Percentiles rank a stretch among this genome's conserved stretches.
Conservation (phyloP, 2,329 filamentous ascomycete genomes). For the Aureobasidium sp. region DNA sequence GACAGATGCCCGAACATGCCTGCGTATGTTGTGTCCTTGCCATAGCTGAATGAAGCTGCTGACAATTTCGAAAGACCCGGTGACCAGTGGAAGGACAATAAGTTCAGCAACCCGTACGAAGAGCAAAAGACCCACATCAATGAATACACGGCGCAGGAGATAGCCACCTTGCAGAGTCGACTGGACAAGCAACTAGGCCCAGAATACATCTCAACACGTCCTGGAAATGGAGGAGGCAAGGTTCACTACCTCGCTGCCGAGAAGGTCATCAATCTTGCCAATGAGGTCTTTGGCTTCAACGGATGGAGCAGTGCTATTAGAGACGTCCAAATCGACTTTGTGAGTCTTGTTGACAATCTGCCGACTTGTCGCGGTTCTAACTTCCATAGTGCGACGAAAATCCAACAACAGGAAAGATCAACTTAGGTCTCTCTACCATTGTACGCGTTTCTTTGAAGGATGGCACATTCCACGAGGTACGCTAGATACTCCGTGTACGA, state of each 20-base stretch:
- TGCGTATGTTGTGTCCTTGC: conserved; percentile 15
- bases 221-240: conserved; percentile 74
- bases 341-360: conserved; percentile 30
- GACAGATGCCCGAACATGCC: conserved; percentile 18
- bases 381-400: conserved; percentile 64
- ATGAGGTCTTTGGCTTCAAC: conserved; percentile 94
- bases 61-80: conserved; percentile 24
- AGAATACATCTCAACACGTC: conserved; percentile 84
- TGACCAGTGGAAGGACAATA: conserved; percentile 32
- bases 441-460: conserved; percentile 84
- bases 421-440: conserved; percentile 80
- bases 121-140: conserved; percentile 61
- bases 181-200: conserved; percentile 91
- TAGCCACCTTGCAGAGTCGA: conserved; percentile 76
- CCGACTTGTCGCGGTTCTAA: not conserved
- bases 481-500: not conserved
- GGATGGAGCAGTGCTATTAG: conserved; percentile 96
- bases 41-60: not conserved
- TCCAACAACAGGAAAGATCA: conserved; percentile 68
- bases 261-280: conserved; percentile 91
- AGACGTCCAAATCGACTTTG: conserved; percentile 90
- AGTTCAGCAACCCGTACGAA: conserved; percentile 69
- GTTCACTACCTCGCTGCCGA: conserved; percentile 94
- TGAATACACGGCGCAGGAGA: conserved; percentile 82
- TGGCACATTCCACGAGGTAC: conserved; percentile 84